These are phyloP conservation scores for Globisporangium lucens DNA, from an alignment of 352 stramenopile genomes.

Conservation along the genomic window DNA sequence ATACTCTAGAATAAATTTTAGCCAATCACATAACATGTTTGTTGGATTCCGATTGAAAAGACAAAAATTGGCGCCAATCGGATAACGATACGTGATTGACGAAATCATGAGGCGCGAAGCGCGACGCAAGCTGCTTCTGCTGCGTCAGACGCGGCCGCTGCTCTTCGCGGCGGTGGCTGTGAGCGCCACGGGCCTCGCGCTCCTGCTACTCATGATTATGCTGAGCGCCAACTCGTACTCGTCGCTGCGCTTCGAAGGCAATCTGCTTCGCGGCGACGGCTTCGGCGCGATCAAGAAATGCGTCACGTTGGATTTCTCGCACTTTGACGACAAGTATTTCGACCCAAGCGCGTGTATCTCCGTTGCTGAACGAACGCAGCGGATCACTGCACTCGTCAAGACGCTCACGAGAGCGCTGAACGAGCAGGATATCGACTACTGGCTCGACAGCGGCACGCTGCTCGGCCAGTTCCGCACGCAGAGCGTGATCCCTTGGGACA, in stretches of 20 bases:
- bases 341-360: constrained; percentile 35
- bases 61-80: background rate
- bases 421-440: constrained; percentile 51
- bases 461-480: constrained; percentile 51
- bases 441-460: constrained; percentile 63
- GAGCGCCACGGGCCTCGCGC: background rate
- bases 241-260: constrained; percentile 4
- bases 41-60: background rate
- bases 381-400: constrained; percentile 38
- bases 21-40: background rate
- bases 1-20: background rate
- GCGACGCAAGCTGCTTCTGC: background rate
- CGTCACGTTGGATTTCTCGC: constrained; percentile 30
- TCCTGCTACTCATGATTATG: background rate
- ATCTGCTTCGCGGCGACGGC: background rate
- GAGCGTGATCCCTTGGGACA: constrained; percentile 51
- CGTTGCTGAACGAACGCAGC: constrained; percentile 30
- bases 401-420: constrained; percentile 38
- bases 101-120: background rate
- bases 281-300: constrained; percentile 16
- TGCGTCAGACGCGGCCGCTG: background rate
- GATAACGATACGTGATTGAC: background rate
- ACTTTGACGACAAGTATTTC: constrained; percentile 39
- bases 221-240: background rate
- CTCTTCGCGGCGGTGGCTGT: background rate